Conservation (phyloP, 2,329 filamentous ascomycete genomes). For the Penicillium sp. region DNA sequence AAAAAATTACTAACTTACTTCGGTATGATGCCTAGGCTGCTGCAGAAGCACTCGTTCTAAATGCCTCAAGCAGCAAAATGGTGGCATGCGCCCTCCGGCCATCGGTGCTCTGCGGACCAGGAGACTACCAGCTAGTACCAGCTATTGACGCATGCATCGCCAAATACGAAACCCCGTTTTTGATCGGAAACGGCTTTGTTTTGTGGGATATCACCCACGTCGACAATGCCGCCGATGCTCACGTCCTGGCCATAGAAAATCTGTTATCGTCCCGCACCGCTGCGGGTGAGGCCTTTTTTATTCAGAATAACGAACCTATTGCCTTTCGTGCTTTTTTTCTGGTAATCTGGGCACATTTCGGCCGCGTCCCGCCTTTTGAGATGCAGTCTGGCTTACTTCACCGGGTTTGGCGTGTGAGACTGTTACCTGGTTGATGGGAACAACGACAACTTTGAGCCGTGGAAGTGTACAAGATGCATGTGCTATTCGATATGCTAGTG, state of each 20-base stretch:
- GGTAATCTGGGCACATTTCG: constrained; percentile 49
- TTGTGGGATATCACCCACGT: constrained; percentile 47
- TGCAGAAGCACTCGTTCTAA: constrained; percentile 43
- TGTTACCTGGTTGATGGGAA: constrained; percentile 48
- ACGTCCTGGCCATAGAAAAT: constrained; percentile 46
- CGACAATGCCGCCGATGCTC: constrained; percentile 46
- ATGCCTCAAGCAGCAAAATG: constrained; percentile 35
- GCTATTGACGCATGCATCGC: constrained; percentile 46
- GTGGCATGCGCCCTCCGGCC: constrained; percentile 44
- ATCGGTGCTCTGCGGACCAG: constrained; percentile 45
- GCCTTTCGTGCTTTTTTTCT: constrained; percentile 46
- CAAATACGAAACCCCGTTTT: constrained; percentile 43
- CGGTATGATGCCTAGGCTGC: constrained; percentile 29
- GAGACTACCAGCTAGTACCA: constrained; percentile 43
- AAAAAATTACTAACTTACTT: constrained; percentile 2
- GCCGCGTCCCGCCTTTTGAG: constrained; percentile 47
- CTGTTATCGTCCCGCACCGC: constrained; percentile 40
- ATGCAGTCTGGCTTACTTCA: constrained; percentile 49
- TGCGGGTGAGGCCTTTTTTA: constrained; percentile 47
- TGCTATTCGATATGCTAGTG: constrained; percentile 53
- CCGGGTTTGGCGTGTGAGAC: constrained; percentile 49
- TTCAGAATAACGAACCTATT: constrained; percentile 48
- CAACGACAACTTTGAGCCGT: constrained; percentile 48
- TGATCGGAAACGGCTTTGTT: constrained; percentile 43
- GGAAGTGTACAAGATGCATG: constrained; percentile 57